These are phyloP conservation scores for Pleurotus platypus DNA, from an alignment of 768 basidiomycete genomes.

Conservation along the genomic window DNA sequence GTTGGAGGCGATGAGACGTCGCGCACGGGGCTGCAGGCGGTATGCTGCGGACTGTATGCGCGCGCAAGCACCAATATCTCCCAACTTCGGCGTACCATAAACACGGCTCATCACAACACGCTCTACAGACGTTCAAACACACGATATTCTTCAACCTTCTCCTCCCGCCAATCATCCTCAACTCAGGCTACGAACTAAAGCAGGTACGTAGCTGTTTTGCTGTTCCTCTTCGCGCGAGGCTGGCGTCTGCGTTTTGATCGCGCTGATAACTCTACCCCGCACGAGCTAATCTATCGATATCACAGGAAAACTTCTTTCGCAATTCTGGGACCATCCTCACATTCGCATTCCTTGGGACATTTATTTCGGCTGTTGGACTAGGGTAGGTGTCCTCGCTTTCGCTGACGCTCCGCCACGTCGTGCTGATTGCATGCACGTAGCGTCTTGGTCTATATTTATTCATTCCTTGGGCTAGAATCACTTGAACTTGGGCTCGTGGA, in stretches of 20 bases:
- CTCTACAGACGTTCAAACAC: constrained; percentile 83
- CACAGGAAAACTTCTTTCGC: constrained; percentile 95
- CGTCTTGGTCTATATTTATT: constrained; percentile 91
- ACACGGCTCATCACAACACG: not conserved
- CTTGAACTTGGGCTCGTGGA: constrained; percentile 84
- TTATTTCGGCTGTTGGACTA: constrained; percentile 93
- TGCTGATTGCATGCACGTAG: constrained; percentile 58
- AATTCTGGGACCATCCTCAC: constrained; percentile 96
- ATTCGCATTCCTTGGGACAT: constrained; percentile 93
- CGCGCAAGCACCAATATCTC: too few relatives aligned
- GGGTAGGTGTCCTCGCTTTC: constrained; percentile 66
- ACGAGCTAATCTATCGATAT: too few relatives aligned
- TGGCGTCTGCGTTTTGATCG: too few relatives aligned
- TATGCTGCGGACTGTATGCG: too few relatives aligned
- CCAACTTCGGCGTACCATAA: too few relatives aligned
- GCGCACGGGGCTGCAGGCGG: too few relatives aligned
- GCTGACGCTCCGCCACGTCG: not conserved
- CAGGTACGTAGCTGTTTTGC: constrained; percentile 47
- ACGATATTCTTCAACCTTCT: constrained; percentile 97
- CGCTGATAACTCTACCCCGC: too few relatives aligned
- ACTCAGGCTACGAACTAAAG: constrained; percentile 96
- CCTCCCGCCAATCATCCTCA: constrained; percentile 97
- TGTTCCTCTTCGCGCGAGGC: too few relatives aligned
- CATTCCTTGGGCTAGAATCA: constrained; percentile 87
- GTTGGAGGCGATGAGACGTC: too few relatives aligned